Base-by-base conservation (phyloP, 768 basidiomycete species). In the Mycena alexandri region DNA sequence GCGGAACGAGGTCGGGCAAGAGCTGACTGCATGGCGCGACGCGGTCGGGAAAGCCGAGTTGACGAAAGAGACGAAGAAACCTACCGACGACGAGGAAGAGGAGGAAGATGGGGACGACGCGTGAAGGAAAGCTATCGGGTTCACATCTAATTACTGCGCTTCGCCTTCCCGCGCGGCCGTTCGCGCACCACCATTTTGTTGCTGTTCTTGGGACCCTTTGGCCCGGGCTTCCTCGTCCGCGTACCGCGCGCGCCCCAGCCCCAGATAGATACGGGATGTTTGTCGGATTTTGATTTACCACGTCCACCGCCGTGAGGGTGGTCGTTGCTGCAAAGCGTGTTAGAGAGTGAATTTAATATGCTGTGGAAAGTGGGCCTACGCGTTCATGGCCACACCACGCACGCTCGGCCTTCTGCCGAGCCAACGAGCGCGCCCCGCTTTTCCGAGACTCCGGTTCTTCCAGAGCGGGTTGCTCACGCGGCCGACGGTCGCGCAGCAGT, bases 251-350 rank as follows among this genome's bases (percentile, higher is more conserved):
- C 93, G 64, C 92, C 86, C 93, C 93, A 95, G 62, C 95, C 96
- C 91, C 92, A 98, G 59, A 93, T 88, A 13, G 94, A 95, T 29
- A 93, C 90, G 3, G 96, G 95, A 76, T 96, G 91, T 76, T 94
- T 97, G 87, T 96, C 90, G 64, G 94, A 94, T 85, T 99, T 99
- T 67, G 93, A 94, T 80, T 97, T 98, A 72, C 97, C 97, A 81
- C 97, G 92, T 79, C 97, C 97, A 83, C 97, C 96, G 79, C 96
- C 96, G 77, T 98, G 96, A 67, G 97, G 96, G 79, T 96, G 95
- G 79, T 96, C 95, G 61, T 86, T 87, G 51, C 94, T 95, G 63
- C 11, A 58, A 25, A 34, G n/a, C 25, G 42, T 41, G 50, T 71
- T 41, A 58, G 50, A 33, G 46, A 29, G 47, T n/a, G 33, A 41